Evolutionary conservation across 2,329 filamentous ascomycete genomes (phyloP).

Genomic region (Zalaria sp.): DNA sequence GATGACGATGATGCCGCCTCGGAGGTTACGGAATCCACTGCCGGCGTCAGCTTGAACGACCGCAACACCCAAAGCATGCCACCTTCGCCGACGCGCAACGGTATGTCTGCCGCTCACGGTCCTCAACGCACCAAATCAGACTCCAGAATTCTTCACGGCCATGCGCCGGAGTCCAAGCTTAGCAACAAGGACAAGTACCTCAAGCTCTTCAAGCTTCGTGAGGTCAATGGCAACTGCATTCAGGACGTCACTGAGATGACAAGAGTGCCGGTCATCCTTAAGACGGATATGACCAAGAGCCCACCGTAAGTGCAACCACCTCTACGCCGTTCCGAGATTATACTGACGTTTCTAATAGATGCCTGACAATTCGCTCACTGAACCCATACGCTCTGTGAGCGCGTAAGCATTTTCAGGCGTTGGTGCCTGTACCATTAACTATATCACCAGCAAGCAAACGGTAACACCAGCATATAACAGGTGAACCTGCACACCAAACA

Average conservation of each 20-base stretch:
- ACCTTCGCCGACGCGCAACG: conserved; percentile 70
- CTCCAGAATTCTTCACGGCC: conserved; percentile 64
- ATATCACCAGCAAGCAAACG: not conserved
- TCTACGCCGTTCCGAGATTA: conserved; percentile 2
- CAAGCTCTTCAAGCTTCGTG: conserved; percentile 73
- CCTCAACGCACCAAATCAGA: conserved; percentile 87
- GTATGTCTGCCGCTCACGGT: conserved; percentile 47
- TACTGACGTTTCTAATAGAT: conserved; percentile 40
- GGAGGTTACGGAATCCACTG: conserved; percentile 72
- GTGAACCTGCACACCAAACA: not conserved
- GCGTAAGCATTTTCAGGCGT: not conserved
- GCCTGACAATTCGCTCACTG: conserved; percentile 68
- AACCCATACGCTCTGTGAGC: conserved; percentile 55
- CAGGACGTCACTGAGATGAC: conserved; percentile 98
- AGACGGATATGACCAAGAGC: conserved; percentile 97
- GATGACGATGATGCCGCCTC: conserved; percentile 81
- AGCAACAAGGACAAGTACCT: conserved; percentile 95
- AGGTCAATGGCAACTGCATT: conserved; percentile 90
- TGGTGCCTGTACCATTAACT: too few species aligned
- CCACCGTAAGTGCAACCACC: conserved; percentile 67
- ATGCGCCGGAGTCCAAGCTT: conserved; percentile 64
- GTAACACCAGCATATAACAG: not conserved
- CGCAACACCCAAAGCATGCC: conserved; percentile 92
- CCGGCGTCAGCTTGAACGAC: conserved; percentile 78
- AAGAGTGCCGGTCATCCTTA: conserved; percentile 89